Percentiles rank a stretch among this genome's conserved stretches.
Evolutionary conservation across 1,284 basidiomycete genomes (phyloP).

Genomic region (Ustilago sp.): DNA sequence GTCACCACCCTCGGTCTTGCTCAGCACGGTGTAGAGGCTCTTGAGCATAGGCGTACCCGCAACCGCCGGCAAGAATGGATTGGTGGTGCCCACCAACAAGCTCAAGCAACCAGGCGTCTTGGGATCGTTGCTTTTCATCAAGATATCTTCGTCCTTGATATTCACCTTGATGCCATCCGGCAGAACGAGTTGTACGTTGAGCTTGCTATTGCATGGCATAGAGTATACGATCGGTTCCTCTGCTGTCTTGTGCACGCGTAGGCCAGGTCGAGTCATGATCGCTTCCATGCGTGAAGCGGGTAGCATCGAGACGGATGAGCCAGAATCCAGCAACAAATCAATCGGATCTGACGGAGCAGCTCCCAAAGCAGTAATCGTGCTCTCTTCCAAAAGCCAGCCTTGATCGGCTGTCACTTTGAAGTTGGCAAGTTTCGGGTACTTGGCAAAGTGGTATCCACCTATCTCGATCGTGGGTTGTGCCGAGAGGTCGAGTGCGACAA

Average conservation of each 20-base stretch:
- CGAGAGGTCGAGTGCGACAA: slow-evolving; percentile 27
- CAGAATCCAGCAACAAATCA: slow-evolving; percentile 36
- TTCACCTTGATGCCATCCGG: slow-evolving; percentile 27
- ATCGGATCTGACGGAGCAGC: slow-evolving; percentile 8
- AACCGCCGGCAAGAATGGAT: slow-evolving; percentile 35
- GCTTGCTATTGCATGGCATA: slow-evolving; percentile 40
- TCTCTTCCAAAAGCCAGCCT: slow-evolving; percentile 25
- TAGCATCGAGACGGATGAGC: slow-evolving; percentile 40
- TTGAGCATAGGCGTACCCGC: slow-evolving; percentile 38
- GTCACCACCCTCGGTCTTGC: slow-evolving; percentile 16
- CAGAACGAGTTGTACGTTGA: slow-evolving; percentile 26
- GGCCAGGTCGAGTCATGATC: slow-evolving; percentile 34
- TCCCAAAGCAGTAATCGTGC: slow-evolving; percentile 17
- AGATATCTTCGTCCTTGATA: slow-evolving; percentile 27
- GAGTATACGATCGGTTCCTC: slow-evolving; percentile 36
- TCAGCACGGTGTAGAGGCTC: slow-evolving; percentile 38
- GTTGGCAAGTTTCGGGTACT: slow-evolving; percentile 23
- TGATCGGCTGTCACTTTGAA: slow-evolving; percentile 22
- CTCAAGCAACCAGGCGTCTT: slow-evolving; percentile 39
- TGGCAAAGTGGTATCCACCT: slow-evolving; percentile 33
- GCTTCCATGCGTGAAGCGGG: slow-evolving; percentile 27
- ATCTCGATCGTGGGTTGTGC: slow-evolving; percentile 23
- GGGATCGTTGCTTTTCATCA: slow-evolving; percentile 48
- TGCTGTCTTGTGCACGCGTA: slow-evolving; percentile 18
- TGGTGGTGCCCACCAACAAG: slow-evolving; percentile 34